phyloP scores from a whole-genome alignment of 257 asterid species.

The Eucommia ulmoides region DNA sequence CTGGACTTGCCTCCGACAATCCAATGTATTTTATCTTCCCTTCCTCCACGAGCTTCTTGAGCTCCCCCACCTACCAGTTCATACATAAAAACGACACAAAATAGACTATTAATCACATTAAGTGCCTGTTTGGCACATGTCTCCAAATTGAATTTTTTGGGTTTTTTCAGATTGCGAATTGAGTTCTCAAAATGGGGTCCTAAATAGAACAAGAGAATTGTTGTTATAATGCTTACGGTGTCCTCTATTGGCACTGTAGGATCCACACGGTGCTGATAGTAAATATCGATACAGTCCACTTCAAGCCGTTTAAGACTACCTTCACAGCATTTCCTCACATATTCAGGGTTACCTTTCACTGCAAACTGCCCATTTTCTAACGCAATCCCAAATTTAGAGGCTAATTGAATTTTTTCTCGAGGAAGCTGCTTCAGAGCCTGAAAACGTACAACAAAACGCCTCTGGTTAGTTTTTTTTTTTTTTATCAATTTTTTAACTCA shows the following conservation, averaged over 20 bases:
- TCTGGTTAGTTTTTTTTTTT: background rate
- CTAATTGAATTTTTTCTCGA: constrained; percentile 23
- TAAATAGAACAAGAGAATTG: background rate
- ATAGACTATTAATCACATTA: too few relatives aligned
- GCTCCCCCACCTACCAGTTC: constrained; percentile 43
- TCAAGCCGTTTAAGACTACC: constrained; percentile 41
- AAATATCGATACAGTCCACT: constrained; percentile 45
- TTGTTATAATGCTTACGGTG: constrained; percentile 22
- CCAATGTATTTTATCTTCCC: constrained; percentile 45
- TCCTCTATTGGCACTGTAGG: constrained; percentile 42
- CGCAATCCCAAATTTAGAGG: constrained; percentile 24
- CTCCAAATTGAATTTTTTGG: background rate
- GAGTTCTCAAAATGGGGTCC: background rate
- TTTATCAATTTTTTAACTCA: background rate
- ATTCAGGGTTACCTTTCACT: constrained; percentile 21
- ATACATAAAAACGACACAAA: too few relatives aligned
- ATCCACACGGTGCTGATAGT: constrained; percentile 37
- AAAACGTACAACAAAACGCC: background rate
- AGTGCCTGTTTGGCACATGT: too few relatives aligned
- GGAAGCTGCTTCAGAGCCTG: constrained; percentile 28
- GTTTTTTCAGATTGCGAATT: background rate
- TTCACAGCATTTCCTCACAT: constrained; percentile 34
- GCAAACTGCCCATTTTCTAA: background rate
- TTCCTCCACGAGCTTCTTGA: constrained; percentile 45
- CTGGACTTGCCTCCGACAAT: constrained; percentile 40